Evolutionary conservation across 2,329 filamentous ascomycete genomes (phyloP).

Genomic region (Aureobasidium melanogenum): DNA sequence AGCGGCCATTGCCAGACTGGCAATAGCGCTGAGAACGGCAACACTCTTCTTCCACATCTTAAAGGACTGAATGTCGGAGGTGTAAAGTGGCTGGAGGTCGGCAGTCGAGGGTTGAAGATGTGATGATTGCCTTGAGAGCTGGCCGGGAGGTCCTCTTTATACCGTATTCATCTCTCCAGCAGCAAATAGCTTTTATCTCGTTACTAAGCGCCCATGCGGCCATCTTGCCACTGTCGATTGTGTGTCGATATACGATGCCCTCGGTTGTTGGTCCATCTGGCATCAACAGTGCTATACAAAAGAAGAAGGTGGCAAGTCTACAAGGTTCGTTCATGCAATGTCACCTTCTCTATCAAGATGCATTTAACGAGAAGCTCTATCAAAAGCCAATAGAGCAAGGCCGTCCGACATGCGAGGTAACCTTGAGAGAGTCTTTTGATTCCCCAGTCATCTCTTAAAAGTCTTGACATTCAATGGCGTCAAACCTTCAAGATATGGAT

Average conservation of each 20-base stretch:
- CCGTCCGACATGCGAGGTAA: background rate
- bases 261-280: background rate
- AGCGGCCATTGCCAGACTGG: slow-evolving; percentile 11
- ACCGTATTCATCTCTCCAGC: background rate
- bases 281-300: background rate
- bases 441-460: background rate
- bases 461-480: background rate
- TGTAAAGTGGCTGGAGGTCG: background rate
- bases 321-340: background rate
- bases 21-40: slow-evolving; percentile 8
- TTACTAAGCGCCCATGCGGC: background rate
- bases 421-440: background rate
- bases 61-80: background rate
- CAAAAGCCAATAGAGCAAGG: background rate
- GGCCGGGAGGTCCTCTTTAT: background rate
- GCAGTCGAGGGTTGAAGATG: background rate
- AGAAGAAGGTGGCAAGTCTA: background rate
- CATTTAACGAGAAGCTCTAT: background rate
- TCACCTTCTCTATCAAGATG: slow-evolving; percentile 1
- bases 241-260: background rate
- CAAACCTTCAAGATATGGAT: background rate
- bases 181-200: background rate
- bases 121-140: background rate
- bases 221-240: background rate
- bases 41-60: slow-evolving; percentile 10